phyloP scores from a whole-genome alignment of 495 filamentous ascomycete genomes.

The Xylaria scruposa region DNA sequence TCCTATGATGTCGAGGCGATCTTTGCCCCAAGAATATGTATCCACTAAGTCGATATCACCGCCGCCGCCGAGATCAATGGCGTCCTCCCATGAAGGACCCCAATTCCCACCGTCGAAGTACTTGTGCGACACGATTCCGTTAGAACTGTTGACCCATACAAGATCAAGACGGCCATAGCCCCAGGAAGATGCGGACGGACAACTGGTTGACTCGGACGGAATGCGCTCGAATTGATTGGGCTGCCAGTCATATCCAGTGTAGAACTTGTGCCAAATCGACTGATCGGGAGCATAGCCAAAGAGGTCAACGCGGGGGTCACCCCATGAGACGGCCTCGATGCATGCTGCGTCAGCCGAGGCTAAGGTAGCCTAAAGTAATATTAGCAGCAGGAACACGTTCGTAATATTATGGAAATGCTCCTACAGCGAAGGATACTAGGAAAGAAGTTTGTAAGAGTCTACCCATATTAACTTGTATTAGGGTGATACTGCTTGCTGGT shows the following conservation, averaged over 20 bases:
- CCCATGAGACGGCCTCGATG: slow-evolving; percentile 18
- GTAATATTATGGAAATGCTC: neutral
- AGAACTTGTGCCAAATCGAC: slow-evolving; percentile 27
- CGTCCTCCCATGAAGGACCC: slow-evolving; percentile 24
- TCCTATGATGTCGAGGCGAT: slow-evolving; percentile 17
- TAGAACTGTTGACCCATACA: slow-evolving; percentile 8
- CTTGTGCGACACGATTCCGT: slow-evolving; percentile 14
- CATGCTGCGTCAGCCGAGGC: slow-evolving; percentile 8
- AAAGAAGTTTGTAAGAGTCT: neutral
- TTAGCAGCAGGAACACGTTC: slow-evolving; percentile 5
- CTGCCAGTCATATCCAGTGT: slow-evolving; percentile 26
- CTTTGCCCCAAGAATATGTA: slow-evolving; percentile 13
- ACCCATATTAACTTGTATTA: slow-evolving; percentile 10
- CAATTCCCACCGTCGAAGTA: slow-evolving; percentile 11
- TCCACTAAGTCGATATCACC: neutral
- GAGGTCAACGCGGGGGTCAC: slow-evolving; percentile 24
- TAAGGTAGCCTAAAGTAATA: neutral
- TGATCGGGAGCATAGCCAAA: slow-evolving; percentile 14
- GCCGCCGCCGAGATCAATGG: neutral
- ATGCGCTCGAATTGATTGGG: slow-evolving; percentile 22
- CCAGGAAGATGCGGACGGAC: slow-evolving; percentile 18
- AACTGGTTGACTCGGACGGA: neutral
- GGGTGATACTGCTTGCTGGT: neutral
- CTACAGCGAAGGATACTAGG: neutral
- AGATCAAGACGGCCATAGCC: slow-evolving; percentile 18